Conservation (phyloP, 129 eudicot genomes). For the Apium graveolens region DNA sequence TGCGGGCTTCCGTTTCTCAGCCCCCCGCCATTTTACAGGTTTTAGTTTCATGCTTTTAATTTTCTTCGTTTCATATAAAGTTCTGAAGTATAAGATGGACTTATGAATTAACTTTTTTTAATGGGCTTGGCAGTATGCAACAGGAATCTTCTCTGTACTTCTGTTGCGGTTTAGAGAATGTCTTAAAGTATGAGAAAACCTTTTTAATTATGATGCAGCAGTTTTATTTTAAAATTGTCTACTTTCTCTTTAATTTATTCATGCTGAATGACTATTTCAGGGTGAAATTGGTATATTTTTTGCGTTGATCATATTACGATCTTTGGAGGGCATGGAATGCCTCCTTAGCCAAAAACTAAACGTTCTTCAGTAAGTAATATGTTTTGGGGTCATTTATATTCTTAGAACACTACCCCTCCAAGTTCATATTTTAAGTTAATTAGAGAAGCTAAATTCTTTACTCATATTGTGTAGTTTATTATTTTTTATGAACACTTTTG, state of each 20-base stretch:
- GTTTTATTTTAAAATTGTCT: neutral
- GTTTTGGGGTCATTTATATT: neutral
- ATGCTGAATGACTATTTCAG: slow-evolving; percentile 31
- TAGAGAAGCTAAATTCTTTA: neutral
- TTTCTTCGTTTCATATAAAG: neutral
- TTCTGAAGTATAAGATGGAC: neutral
- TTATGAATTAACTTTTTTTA: slow-evolving; percentile 8
- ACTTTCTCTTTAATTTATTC: neutral
- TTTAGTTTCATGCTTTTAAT: slow-evolving; percentile 18
- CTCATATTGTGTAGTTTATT: neutral
- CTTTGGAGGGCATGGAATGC: slow-evolving; percentile 66
- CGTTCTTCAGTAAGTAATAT: slow-evolving; percentile 63
- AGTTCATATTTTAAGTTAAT: neutral
- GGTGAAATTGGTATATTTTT: slow-evolving; percentile 93
- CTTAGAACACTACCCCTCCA: neutral
- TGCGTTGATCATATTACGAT: slow-evolving; percentile 75
- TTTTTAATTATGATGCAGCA: neutral
- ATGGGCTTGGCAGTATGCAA: slow-evolving; percentile 55
- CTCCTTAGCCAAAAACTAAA: slow-evolving; percentile 65
- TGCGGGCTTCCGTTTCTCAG: slow-evolving; percentile 82
- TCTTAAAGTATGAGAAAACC: slow-evolving; percentile 52
- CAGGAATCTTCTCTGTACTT: slow-evolving; percentile 83
- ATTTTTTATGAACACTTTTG: too few species aligned
- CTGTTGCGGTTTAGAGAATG: slow-evolving; percentile 84
- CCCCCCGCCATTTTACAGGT: slow-evolving; percentile 82